These are phyloP conservation scores for Angomonas deanei DNA, from an alignment of 208 protist genomes.

Conservation along the genomic window DNA sequence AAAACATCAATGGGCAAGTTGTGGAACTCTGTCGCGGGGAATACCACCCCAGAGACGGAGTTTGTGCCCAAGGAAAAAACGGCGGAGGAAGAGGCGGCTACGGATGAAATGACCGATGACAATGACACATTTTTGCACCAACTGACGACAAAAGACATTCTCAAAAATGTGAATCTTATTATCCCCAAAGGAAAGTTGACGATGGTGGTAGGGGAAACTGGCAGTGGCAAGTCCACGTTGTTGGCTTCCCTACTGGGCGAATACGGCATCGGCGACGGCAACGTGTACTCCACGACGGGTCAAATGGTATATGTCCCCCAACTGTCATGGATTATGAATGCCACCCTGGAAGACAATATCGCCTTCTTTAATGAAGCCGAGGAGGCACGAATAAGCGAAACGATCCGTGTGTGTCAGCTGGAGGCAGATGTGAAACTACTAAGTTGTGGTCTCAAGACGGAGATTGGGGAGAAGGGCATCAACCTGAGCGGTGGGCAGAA, in stretches of 20 bases:
- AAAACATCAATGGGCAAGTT: conserved; percentile 14
- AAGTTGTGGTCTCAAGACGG: conserved; percentile 79
- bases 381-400: conserved; percentile 26
- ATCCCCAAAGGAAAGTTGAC: conserved; percentile 35
- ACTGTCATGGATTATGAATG: conserved; percentile 91
- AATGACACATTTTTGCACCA: conserved; percentile 17
- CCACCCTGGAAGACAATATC: conserved; percentile 89
- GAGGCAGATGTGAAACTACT: conserved; percentile 77
- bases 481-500: conserved; percentile 90
- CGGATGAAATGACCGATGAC: conserved; percentile 8
- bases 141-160: conserved; percentile 29
- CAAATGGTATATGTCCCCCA: conserved; percentile 89
- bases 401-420: conserved; percentile 66
- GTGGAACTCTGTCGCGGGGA: not conserved
- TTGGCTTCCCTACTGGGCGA: conserved; percentile 35
- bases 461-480: conserved; percentile 85
- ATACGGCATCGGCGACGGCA: conserved; percentile 30
- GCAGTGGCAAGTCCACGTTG: conserved; percentile 75
- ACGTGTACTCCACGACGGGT: conserved; percentile 17
- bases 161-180: conserved; percentile 34
- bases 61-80: not conserved
- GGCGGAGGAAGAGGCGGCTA: not conserved
- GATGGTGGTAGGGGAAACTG: conserved; percentile 57
- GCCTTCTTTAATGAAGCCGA: conserved; percentile 79
- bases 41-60: not conserved